Base-by-base conservation (phyloP, 208 protist species). In the Jaenimonas drosophilae region DNA sequence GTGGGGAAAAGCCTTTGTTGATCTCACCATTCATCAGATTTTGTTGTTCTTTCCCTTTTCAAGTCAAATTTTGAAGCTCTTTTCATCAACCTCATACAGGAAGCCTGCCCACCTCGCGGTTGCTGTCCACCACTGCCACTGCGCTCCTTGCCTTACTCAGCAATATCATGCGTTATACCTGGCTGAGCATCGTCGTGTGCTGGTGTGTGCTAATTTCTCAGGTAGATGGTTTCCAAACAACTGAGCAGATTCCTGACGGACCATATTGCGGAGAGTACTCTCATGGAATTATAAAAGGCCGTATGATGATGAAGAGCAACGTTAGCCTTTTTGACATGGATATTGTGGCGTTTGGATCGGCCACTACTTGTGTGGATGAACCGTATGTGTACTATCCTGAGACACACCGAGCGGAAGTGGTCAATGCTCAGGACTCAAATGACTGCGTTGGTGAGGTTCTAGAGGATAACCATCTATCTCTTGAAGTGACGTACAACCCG, bases 401-500 rank as follows among this genome's bases (percentile, higher is more conserved):
- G 2, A 75, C 75, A 4, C 52, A 78, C 41, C 24, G 51, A 1
- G 56, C 68, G 1, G 49, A 36, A 1, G 46, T 86, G 3, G 3
- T 34, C 4, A 64, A 55, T 19, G 62, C 67, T 20, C 61, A 4
- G 0, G 73, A 91, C 45, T 68, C 68, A 1, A 50, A 70, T 2
- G 67, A 87, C 48, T 91, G 83, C 54, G 48, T 91, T 32, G 83
- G 83, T 5, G 43, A 64, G 16, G 30, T 76, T 3, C 48, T 88
- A 39, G 49, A 42, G 0, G 20, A 64, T 1, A 81, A 72, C 29
- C 29, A 59, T 12, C 46, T 88, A 16, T 49, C 59, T 0, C 49
- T 91, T 9, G 43, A 53, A 0, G 62, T 76, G 0, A 30, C 16
- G 0, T 91, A 81, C 51, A 21, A 59, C 2, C 72, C 75, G 0